Conservation (phyloP, 2,329 filamentous ascomycete genomes). For the Talaromyces sp. region DNA sequence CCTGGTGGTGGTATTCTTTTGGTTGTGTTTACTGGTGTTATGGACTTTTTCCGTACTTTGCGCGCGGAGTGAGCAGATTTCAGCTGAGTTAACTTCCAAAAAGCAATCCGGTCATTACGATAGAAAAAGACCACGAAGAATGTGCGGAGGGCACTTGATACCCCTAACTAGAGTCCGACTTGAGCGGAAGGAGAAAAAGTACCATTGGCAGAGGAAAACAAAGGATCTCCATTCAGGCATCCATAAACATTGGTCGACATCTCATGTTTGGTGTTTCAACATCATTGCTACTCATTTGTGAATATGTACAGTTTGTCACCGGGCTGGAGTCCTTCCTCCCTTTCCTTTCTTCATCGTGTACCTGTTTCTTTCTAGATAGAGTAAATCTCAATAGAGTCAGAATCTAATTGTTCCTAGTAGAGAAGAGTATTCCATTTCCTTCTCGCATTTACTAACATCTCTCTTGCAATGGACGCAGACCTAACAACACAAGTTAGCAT, state of each 20-base stretch:
- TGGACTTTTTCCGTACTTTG: constrained; percentile 82
- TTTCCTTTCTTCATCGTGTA: not conserved
- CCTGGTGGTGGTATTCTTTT: constrained; percentile 64
- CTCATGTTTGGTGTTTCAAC: not conserved
- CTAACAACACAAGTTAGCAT: not conserved
- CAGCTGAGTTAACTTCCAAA: not conserved
- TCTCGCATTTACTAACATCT: not conserved
- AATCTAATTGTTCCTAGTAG: not conserved
- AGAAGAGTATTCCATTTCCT: not conserved
- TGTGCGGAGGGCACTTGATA: not conserved
- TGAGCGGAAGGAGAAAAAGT: not conserved
- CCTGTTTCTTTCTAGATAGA: not conserved
- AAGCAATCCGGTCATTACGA: not conserved
- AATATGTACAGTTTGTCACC: not conserved
- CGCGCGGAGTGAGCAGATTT: constrained; percentile 41
- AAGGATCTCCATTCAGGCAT: not conserved
- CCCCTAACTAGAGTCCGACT: constrained; percentile 3
- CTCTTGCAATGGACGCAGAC: not conserved
- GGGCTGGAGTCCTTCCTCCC: not conserved
- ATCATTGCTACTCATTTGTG: not conserved
- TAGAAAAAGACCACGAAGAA: not conserved
- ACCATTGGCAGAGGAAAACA: not conserved
- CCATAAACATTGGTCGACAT: not conserved
- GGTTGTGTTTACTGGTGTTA: constrained; percentile 51
- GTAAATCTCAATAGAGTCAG: not conserved